Evolutionary conservation across 2,329 filamentous ascomycete genomes (phyloP).

Genomic region (Tolypocladium nubicola): DNA sequence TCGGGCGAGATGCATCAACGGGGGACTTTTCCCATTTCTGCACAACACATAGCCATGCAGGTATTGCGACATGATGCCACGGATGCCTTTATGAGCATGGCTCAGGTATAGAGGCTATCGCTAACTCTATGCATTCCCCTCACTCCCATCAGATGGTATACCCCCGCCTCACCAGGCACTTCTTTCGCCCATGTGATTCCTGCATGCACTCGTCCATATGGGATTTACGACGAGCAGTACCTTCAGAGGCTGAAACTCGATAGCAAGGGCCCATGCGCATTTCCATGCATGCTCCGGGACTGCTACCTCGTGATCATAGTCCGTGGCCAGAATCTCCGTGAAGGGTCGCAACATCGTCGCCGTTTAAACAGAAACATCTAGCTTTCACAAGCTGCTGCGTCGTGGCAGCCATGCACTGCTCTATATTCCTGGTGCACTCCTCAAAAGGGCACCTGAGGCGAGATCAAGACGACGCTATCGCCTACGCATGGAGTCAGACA

Average conservation of each 20-base stretch:
- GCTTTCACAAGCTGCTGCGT: not conserved
- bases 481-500: constrained; percentile 32
- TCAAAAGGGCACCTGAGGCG: constrained; percentile 43
- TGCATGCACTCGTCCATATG: not conserved
- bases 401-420: not conserved
- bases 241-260: not conserved
- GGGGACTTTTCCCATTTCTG: not conserved
- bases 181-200: not conserved
- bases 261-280: not conserved
- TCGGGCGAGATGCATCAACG: not conserved
- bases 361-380: not conserved
- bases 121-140: not conserved
- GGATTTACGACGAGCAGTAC: not conserved
- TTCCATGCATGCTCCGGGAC: not conserved
- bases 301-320: too few relatives aligned
- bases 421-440: constrained; percentile 1
- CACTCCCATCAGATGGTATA: not conserved
- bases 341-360: not conserved
- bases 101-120: too few relatives aligned
- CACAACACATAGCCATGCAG: not conserved
- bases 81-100: not conserved
- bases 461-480: constrained; percentile 64
- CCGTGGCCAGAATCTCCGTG: not conserved
- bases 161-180: not conserved
- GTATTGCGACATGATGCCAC: not conserved